Evolutionary conservation across 2,329 filamentous ascomycete genomes (phyloP).

Genomic region (Penicillium sp.): DNA sequence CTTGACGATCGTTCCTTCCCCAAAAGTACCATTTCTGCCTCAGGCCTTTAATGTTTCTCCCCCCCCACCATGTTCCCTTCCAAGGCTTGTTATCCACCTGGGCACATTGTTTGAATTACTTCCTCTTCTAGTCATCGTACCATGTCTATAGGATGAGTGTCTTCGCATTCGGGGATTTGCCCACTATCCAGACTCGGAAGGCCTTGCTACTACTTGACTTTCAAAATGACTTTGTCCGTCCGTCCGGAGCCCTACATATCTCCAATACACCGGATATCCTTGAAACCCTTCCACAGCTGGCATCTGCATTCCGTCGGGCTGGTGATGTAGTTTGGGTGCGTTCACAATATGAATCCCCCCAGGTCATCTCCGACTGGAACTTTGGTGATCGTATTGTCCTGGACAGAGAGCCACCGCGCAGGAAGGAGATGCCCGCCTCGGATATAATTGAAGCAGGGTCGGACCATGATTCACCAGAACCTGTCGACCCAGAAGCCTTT

Average conservation of each 20-base stretch:
- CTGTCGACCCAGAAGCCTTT: slow-evolving; percentile 38
- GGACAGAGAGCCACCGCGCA: slow-evolving; percentile 21
- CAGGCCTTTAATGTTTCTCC: background rate
- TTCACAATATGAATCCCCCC: slow-evolving; percentile 60
- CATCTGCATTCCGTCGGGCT: slow-evolving; percentile 61
- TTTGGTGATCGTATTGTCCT: slow-evolving; percentile 41
- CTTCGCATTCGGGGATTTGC: slow-evolving; percentile 29
- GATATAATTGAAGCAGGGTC: slow-evolving; percentile 19
- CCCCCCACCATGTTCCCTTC: background rate
- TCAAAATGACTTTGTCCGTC: slow-evolving; percentile 76
- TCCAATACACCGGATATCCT: slow-evolving; percentile 57
- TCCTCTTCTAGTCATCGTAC: slow-evolving; percentile 6
- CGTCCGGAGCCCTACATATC: slow-evolving; percentile 60
- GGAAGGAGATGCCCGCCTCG: slow-evolving; percentile 3
- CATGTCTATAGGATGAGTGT: slow-evolving; percentile 28
- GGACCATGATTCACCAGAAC: slow-evolving; percentile 16
- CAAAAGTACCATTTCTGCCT: background rate
- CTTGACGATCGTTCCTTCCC: background rate
- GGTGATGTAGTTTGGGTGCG: slow-evolving; percentile 77
- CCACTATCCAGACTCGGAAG: slow-evolving; percentile 51
- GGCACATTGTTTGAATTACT: background rate
- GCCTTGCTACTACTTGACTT: slow-evolving; percentile 77
- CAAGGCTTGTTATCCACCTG: background rate
- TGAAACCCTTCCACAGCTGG: slow-evolving; percentile 57
- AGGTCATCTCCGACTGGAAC: slow-evolving; percentile 47